Evolutionary conservation across 2,329 filamentous ascomycete species (phyloP), one percentile per base, ranked within the genome.

Genomic region (Periconia digitata): DNA sequence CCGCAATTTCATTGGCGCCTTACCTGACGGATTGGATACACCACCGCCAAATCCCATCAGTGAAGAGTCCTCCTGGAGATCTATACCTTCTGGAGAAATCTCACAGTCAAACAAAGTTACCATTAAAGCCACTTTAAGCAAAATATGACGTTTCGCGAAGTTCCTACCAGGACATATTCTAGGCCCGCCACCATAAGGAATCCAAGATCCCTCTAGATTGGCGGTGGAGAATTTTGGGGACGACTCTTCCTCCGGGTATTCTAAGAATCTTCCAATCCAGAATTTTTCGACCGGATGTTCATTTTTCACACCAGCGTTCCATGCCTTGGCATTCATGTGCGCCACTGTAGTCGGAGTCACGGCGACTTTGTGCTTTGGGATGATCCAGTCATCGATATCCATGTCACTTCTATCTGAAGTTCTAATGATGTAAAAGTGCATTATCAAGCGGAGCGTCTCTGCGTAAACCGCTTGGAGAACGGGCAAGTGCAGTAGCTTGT

Each of bases 401-500:
- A 71, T 60, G 12, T 62, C 56, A 0, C 47, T 38, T 0, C 50
- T 29, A 4, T 52, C 40, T 0, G 63, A 47, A 4, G 53, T 23
- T 12, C 67, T 55, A 0, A 55, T 53, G 8, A 67, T 44, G 2
- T 59, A 43, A n/a, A 46, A 24, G 3, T 54, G 24, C 1, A 59
- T 47, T 13, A 60, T 48, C 0, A 74, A 43, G 1, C 72, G 66
- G 0, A 74, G 54, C 0, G 63, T 62, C 38, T 74, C 72, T 7
- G 60, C 61, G 24, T 69, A 74, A 1, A 73, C 62, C 0, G 72
- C 69, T 36, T 68, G 71, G 4, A 74, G 50, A 0, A 74, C 47
- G 13, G 55, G 50, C 3, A 16, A 22, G 10, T 35, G 27, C 6
- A 42, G 21, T 2, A 56, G 38, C 15, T 18, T 32, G 8, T 43